phyloP scores from a whole-genome alignment of 2,329 filamentous ascomycete genomes.

The Claviceps spartinae region DNA sequence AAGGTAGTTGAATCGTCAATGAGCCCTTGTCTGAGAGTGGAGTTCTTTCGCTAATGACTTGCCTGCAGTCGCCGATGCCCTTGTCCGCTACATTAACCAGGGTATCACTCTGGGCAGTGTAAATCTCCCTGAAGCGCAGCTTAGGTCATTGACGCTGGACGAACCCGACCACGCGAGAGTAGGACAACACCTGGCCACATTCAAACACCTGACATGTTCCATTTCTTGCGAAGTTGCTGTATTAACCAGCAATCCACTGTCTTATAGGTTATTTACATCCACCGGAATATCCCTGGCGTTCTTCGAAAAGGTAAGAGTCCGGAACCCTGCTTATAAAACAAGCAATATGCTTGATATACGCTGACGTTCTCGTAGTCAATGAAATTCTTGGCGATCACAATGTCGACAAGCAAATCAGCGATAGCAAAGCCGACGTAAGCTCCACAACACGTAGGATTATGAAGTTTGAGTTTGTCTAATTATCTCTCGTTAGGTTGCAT shows the following conservation, averaged over 20 bases:
- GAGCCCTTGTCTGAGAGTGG: background rate
- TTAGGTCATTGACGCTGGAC: slow-evolving; percentile 80
- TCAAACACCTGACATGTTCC: background rate
- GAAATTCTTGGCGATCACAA: slow-evolving; percentile 91
- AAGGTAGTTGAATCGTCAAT: slow-evolving; percentile 35
- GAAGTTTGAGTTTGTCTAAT: background rate
- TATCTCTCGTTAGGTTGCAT: slow-evolving; percentile 48
- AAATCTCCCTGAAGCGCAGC: slow-evolving; percentile 88
- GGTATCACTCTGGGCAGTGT: slow-evolving; percentile 83
- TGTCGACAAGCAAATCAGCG: slow-evolving; percentile 97
- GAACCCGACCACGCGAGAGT: slow-evolving; percentile 80
- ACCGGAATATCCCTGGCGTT: slow-evolving; percentile 92
- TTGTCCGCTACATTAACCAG: slow-evolving; percentile 92
- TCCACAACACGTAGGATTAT: background rate
- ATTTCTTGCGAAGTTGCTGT: background rate
- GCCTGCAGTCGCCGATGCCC: slow-evolving; percentile 56
- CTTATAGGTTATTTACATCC: slow-evolving; percentile 72
- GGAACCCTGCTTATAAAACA: background rate
- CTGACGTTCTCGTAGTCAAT: slow-evolving; percentile 51
- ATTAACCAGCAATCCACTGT: slow-evolving; percentile 6
- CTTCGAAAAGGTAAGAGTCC: slow-evolving; percentile 54
- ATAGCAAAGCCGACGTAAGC: slow-evolving; percentile 75
- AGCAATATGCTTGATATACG: background rate
- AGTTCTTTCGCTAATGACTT: background rate
- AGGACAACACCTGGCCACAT: slow-evolving; percentile 9